Evolutionary conservation across 306 rosid species (phyloP), one percentile per base, ranked within the genome.

Genomic region (Astragalus membranaceus): DNA sequence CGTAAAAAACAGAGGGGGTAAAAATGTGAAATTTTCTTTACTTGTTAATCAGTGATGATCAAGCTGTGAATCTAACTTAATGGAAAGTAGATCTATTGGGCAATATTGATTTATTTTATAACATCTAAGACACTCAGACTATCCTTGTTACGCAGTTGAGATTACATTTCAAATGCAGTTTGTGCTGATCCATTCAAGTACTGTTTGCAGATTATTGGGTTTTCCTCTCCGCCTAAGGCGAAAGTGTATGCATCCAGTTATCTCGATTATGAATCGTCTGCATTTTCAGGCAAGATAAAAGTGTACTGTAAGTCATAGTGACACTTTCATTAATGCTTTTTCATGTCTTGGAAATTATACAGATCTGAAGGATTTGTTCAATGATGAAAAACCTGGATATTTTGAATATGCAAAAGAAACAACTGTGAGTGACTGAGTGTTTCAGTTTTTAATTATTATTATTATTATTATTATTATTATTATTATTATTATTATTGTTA

Each of bases 401-500:
- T 87, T 92, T 66, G 92, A 86, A 77, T 86, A 78, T 86, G 98
- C 98, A 59, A 92, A 85, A 79, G 89, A 89, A 82, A 83, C 77
- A 44, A 83, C 95, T 13, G 98, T 92, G 64, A 80, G 92, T 77
- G 11, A 68, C 78, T 92, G 64, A 80, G 92, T 77, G 11, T 70
- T 80, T 75, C 57, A 14, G 13, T 68, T 75, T 64, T 55, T 55
- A 49, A 47, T 65, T 16, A 14, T 13, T 48, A 41, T 41, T 44
- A 4, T 47, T 5, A 47, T 33, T 33, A 33, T 13, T 48, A 41
- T 41, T 44, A 4, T 47, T 5, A 47, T 33, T 33, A 47, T 65
- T 16, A 14, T 13, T 48, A 41, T 41, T 44, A 4, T 47, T 5
- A 47, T 33, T 33, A 33, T n/a, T n/a, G n/a, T n/a, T n/a, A n/a